Percentiles rank a stretch among this genome's conserved stretches.
Evolutionary conservation across 2,329 filamentous ascomycete species (phyloP).

Genomic region (Aspergillus fumigatiaffinis): DNA sequence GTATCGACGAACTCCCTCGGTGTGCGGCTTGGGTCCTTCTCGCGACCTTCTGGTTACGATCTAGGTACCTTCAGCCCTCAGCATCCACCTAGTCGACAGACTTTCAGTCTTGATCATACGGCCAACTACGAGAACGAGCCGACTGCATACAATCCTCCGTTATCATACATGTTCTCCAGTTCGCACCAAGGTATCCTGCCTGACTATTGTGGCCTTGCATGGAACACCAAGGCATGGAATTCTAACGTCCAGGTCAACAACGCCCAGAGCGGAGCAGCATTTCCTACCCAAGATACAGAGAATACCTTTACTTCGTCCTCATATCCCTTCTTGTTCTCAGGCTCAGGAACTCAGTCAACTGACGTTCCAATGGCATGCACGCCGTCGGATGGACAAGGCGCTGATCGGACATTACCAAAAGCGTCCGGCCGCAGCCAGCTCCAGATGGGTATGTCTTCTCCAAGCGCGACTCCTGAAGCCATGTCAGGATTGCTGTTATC

Average conservation of each 20-base stretch:
- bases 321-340: conserved; percentile 30
- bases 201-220: conserved; percentile 25
- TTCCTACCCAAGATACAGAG: conserved; percentile 27
- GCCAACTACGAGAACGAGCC: conserved; percentile 34
- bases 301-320: conserved; percentile 18
- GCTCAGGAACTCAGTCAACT: conserved; percentile 20
- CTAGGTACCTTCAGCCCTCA: conserved; percentile 17
- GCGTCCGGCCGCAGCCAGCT: conserved; percentile 25
- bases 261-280: conserved; percentile 19
- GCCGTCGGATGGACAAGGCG: conserved; percentile 19
- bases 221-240: conserved; percentile 29
- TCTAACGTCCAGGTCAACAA: conserved; percentile 19
- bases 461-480: conserved; percentile 14
- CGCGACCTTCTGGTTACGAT: conserved; percentile 24
- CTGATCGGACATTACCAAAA: conserved; percentile 36
- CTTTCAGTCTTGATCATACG: conserved; percentile 18
- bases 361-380: conserved; percentile 23
- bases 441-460: conserved; percentile 9
- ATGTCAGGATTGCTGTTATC: conserved; percentile 14
- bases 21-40: conserved; percentile 16
- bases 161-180: conserved; percentile 34
- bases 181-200: conserved; percentile 26
- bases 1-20: conserved; percentile 15
- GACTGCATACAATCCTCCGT: conserved; percentile 28
- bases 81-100: conserved; percentile 19